Evolutionary conservation across 768 basidiomycete genomes (phyloP), one percentile per base, ranked within the genome.

Genomic region (Termitomyces sp.): DNA sequence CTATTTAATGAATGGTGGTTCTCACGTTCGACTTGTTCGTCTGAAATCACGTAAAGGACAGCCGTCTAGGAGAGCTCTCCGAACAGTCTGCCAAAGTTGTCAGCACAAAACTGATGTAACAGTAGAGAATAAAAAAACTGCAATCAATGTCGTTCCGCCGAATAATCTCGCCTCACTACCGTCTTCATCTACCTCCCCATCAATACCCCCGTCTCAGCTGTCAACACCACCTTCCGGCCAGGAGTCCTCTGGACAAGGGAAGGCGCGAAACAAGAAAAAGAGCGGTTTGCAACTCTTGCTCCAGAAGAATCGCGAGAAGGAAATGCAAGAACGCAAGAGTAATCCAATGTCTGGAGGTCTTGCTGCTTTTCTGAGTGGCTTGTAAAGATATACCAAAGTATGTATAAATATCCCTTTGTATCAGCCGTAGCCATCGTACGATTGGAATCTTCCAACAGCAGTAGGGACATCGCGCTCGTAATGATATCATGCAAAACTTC

Each of bases 231-330:
- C 32, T 22, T 15, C 47, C 10, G 16, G 20, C 10, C 46, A 33
- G 22, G 46, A 54, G 39, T 38, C 62, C 7, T 12, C 49, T 18
- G 20, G 54, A 40, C 61, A 60, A 29, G 29, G 63, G 5, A 78
- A 73, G 50, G 52, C 70, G 7, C 74, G 76, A 10, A 64, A 72
- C 11, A 87, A 86, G 68, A 83, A 82, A 66, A 81, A 78, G 60
- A 67, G 77, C 0, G 77, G 77, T 10, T 64, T 91, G 39, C 86
- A 83, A 64, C 77, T 82, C 40, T 77, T 91, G 73, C 73, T 91
- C 32, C 77, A 77, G 25, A 79, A 80, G 38, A 87, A 85, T 57
- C 80, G 78, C 44, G 73, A 84, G 58, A 73, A 77, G 60, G 73
- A 80, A 63, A 71, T 72, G 47, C 73, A 71, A 60, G 73, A 75